A percentile compares a stretch with the other conserved stretches of the same genome.
These are phyloP conservation scores for Colletotrichum graminicola DNA, from an alignment of 2,329 filamentous ascomycete species.

Conservation along the genomic window DNA sequence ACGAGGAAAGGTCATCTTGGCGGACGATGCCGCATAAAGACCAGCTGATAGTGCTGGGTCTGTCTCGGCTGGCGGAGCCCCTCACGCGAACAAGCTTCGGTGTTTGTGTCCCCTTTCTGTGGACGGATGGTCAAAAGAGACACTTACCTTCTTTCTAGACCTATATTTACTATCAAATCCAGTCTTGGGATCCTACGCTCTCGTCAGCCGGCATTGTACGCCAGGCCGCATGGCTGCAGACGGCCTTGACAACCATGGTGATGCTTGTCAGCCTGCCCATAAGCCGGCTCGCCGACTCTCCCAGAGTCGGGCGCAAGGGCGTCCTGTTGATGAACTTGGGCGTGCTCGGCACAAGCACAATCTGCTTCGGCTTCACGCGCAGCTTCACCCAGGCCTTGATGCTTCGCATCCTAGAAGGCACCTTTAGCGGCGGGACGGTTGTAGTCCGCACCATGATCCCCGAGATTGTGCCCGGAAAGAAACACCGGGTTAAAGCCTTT, in stretches of 20 bases:
- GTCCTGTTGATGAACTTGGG: slow-evolving; percentile 3
- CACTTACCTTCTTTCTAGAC: no score
- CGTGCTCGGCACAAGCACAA: background rate
- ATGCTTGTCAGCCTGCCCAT: slow-evolving; percentile 2
- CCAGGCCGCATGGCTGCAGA: slow-evolving; percentile 19
- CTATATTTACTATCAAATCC: slow-evolving; percentile 13
- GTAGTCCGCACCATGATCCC: slow-evolving; percentile 6
- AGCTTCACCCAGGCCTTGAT: background rate
- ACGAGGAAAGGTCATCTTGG: slow-evolving; percentile 8
- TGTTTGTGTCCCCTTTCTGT: background rate
- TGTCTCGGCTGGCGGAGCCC: slow-evolving; percentile 4
- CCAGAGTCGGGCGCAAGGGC: slow-evolving; percentile 5
- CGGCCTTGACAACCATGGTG: slow-evolving; percentile 2
- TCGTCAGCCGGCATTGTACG: slow-evolving; percentile 4
- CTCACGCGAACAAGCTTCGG: slow-evolving; percentile 6
- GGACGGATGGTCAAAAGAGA: no score
- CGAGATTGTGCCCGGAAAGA: slow-evolving; percentile 3
- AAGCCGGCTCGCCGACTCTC: slow-evolving; percentile 14
- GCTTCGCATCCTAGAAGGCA: background rate
- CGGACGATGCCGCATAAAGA: slow-evolving; percentile 20
- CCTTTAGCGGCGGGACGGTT: slow-evolving; percentile 2
- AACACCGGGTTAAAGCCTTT: slow-evolving; percentile 4
- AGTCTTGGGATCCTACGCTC: background rate
- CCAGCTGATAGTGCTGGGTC: slow-evolving; percentile 15
- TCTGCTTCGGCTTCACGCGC: slow-evolving; percentile 12